Conservation (phyloP, 169 alveolate species). For the Cryptosporidium canis region DNA sequence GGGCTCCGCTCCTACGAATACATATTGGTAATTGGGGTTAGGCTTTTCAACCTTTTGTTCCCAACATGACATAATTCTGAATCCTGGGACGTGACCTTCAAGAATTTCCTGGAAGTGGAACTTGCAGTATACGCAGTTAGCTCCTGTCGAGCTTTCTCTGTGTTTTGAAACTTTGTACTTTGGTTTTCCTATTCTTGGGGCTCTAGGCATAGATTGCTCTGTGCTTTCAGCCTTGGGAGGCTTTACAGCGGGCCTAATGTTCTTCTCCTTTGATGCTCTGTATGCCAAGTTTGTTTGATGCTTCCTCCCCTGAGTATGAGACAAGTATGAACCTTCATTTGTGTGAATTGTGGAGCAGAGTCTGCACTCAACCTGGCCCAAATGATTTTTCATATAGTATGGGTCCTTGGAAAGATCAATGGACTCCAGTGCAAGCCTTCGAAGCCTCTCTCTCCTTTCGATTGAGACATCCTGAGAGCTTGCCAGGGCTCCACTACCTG, state of each 20-base stretch:
- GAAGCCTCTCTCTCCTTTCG: slow-evolving; percentile 95
- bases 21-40: slow-evolving; percentile 94
- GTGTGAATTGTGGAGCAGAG: slow-evolving; percentile 98
- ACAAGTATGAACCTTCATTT: slow-evolving; percentile 96
- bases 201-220: slow-evolving; percentile 72
- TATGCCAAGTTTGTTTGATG: slow-evolving; percentile 95
- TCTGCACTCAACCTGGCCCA: slow-evolving; percentile 90
- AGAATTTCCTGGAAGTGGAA: slow-evolving; percentile 53
- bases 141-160: slow-evolving; percentile 3
- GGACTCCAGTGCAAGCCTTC: slow-evolving; percentile 95
- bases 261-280: slow-evolving; percentile 94
- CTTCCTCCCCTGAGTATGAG: slow-evolving; percentile 98
- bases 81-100: slow-evolving; percentile 80
- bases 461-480: slow-evolving; percentile 92
- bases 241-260: slow-evolving; percentile 82
- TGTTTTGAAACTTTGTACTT: slow-evolving; percentile 59
- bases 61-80: slow-evolving; percentile 96
- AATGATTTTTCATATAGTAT: slow-evolving; percentile 87
- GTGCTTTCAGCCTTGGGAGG: slow-evolving; percentile 80
- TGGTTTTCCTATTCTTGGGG: slow-evolving; percentile 75
- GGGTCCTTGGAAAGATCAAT: slow-evolving; percentile 90
- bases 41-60: slow-evolving; percentile 94
- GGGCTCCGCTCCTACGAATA: slow-evolving; percentile 98
- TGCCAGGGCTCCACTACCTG: slow-evolving; percentile 98
- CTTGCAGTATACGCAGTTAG: slow-evolving; percentile 38